These are phyloP conservation scores for Nemophila menziesii DNA, from an alignment of 257 asterid species.

Conservation along the genomic window DNA sequence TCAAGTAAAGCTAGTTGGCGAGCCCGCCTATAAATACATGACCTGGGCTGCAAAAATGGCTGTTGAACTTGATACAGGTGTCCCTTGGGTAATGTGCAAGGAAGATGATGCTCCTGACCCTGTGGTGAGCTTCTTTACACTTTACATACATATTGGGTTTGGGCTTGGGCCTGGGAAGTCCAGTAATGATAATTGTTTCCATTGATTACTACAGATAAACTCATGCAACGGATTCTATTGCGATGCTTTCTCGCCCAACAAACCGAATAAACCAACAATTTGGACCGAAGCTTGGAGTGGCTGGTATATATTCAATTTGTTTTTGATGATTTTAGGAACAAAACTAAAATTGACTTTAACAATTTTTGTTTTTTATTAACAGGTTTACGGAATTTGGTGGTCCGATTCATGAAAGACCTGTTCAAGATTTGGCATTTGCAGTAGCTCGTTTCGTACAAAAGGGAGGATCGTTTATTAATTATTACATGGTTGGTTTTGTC, in stretches of 20 bases:
- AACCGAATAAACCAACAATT: slow-evolving; percentile 13
- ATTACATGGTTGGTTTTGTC: slow-evolving; percentile 14
- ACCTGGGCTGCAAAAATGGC: slow-evolving; percentile 76
- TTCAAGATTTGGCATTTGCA: slow-evolving; percentile 17
- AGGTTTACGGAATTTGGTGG: slow-evolving; percentile 17
- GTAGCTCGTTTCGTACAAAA: slow-evolving; percentile 13
- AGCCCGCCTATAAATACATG: slow-evolving; percentile 34
- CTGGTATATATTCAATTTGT: background rate
- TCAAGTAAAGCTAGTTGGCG: slow-evolving; percentile 40
- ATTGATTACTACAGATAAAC: slow-evolving; percentile 11
- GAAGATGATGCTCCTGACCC: slow-evolving; percentile 48
- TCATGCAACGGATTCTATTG: slow-evolving; percentile 16
- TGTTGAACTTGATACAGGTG: slow-evolving; percentile 43
- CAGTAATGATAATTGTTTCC: background rate
- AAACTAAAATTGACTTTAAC: background rate
- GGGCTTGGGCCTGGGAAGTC: too few relatives aligned
- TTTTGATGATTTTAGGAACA: background rate
- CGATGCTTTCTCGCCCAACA: slow-evolving; percentile 12
- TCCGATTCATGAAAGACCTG: slow-evolving; percentile 12
- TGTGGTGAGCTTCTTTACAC: slow-evolving; percentile 6
- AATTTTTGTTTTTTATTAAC: background rate
- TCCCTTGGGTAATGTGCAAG: slow-evolving; percentile 78
- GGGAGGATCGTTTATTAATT: slow-evolving; percentile 15
- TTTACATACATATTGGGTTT: background rate
- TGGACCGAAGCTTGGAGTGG: slow-evolving; percentile 19